Conservation (phyloP, 2,329 filamentous ascomycete genomes). For the Talaromyces sp. region DNA sequence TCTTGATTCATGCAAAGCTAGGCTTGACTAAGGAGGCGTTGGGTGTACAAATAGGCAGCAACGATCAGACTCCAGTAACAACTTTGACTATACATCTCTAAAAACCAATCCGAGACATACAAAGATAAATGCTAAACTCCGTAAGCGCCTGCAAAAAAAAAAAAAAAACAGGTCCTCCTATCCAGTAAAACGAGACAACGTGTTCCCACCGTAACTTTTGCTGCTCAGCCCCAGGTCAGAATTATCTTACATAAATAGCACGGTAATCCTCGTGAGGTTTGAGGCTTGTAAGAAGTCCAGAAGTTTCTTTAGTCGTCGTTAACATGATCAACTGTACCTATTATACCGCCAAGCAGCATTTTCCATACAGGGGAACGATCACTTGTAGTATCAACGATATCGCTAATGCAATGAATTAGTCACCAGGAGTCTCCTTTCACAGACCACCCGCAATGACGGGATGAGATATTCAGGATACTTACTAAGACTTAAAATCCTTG, state of each 20-base stretch:
- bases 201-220: not conserved
- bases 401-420: not conserved
- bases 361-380: slow-evolving; percentile 5
- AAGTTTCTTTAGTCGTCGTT: not conserved
- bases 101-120: not conserved
- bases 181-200: not conserved
- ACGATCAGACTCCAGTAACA: not conserved
- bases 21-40: not conserved
- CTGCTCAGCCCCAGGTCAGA: not conserved
- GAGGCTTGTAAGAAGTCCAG: not conserved
- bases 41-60: not conserved
- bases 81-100: not conserved
- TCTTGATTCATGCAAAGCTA: not conserved
- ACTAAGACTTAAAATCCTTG: not conserved
- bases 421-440: not conserved
- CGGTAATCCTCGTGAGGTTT: not conserved
- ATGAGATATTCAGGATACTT: not conserved
- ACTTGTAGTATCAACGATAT: slow-evolving; percentile 6
- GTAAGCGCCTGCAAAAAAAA: not conserved
- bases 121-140: not conserved
- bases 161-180: not conserved
- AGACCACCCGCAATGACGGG: not conserved
- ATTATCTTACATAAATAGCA: not conserved
- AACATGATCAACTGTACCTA: not conserved
- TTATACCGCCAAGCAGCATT: slow-evolving; percentile 7